Percentiles rank a stretch among this genome's conserved stretches.
phyloP scores from a whole-genome alignment of 305 asterid species.

The Fraxinus dipetala region DNA sequence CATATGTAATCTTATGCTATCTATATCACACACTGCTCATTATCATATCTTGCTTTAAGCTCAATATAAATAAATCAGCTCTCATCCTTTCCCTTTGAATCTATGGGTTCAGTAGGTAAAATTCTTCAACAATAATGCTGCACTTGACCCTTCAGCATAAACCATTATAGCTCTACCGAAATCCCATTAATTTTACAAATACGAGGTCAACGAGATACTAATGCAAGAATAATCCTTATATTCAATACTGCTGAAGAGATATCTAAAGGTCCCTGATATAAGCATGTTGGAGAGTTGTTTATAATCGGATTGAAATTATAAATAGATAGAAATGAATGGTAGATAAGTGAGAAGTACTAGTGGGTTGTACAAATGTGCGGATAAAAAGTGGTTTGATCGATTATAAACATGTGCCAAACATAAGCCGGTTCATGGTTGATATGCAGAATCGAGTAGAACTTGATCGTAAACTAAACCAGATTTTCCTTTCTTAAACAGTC shows the following conservation, averaged over 20 bases:
- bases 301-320: background rate
- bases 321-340: background rate
- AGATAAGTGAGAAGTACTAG: background rate
- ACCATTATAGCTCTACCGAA: background rate
- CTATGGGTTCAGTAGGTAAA: background rate
- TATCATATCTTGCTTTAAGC: background rate
- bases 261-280: background rate
- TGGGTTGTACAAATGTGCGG: background rate
- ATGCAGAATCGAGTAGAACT: background rate
- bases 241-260: background rate
- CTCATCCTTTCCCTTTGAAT: background rate
- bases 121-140: background rate
- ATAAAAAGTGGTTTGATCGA: background rate
- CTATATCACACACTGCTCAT: background rate
- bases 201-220: background rate
- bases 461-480: background rate
- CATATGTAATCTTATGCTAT: background rate
- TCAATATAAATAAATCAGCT: background rate
- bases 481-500: background rate
- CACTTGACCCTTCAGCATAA: background rate
- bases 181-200: background rate
- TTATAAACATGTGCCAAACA: background rate
- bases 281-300: background rate
- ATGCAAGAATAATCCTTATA: background rate
- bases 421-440: background rate